Evolutionary conservation across 2,329 filamentous ascomycete species (phyloP), one percentile per base, ranked within the genome.

Genomic region (Nigrospora oryzae): DNA sequence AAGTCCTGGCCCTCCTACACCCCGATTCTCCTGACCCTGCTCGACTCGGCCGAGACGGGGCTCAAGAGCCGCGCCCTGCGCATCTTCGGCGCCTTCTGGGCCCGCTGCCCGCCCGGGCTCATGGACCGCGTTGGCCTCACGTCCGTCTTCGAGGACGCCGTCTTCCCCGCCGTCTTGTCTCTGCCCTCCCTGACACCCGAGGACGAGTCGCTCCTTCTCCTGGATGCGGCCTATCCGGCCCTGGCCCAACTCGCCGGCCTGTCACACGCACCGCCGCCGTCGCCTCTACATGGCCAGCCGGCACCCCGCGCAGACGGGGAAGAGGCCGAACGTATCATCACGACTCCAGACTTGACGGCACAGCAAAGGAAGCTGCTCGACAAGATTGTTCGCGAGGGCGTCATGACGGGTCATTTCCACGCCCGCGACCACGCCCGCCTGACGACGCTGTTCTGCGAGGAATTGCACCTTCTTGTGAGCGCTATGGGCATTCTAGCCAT

Each of bases 181-280:
- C 71, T 95, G 6, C 90, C 91, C 0, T 79, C 74, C 12, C 68
- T 95, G 36, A 95, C 88, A 0, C 81, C 86, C 0, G 84, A 87
- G 55, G 59, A 72, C 0, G 85, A 93, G 45, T 86, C 86, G 4
- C 57, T 85, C 2, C 56, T 58, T 2, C 66, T 96, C 3, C 73
- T 95, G 1, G 57, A 62, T 6, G 70, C 73, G 7, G 80, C 84
- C 1, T 94, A 89, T 51, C 70, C 74, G 8, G 81, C 82, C 2
- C 69, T 95, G 3, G 64, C 85, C 15, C 65, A 67, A 0, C 71
- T 95, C 6, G 75, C 55, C 49, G 66, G 48, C 63, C 69, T 63
- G 23, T 28, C 23, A 6, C 38, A 45, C 44, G 13, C 46, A 28
- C 23, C 23, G 23, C 23, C 23, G 10, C 36, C 19, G 49, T 42